Evolutionary conservation across 805 yeast genomes (phyloP), one percentile per base, ranked within the genome.

Genomic region (Sugiyamaella boreocaroliniensis): DNA sequence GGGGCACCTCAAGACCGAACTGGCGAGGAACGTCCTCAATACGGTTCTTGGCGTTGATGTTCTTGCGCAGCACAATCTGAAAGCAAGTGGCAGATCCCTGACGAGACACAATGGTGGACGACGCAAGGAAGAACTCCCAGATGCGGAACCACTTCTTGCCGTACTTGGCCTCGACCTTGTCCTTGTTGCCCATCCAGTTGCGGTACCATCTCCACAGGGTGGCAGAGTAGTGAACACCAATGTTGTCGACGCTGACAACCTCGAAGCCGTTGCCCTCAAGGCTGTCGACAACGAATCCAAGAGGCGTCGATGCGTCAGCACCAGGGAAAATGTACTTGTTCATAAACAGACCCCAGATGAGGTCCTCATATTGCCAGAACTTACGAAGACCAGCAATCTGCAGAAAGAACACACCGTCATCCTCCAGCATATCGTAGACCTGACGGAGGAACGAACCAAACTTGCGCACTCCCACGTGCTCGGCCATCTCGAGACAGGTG

Each of bases 251-350:
- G 43, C 85, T 76, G 50, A 83, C 89, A 61, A 87, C 80, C 75
- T 89, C 97, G 67, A 89, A 89, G 2, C 96, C 96, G 54, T 85
- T 81, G 41, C 81, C 83, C 74, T 89, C 97, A 67, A 89, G 79
- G 57, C 79, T 74, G 57, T 85, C 79, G 55, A 83, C 76, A 58
- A 88, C 92, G 65, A 86, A 89, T 55, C 88, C 88, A 62, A 89
- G 78, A 40, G 97, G 97, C 53, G 97, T 89, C 6, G 95, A 87
- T 47, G 96, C 96, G 73, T 89, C 97, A 49, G 96, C 96, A 72
- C 97, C 97, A 44, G 97, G 96, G 88, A 89, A 89, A 68, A 89
- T 85, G 72, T 87, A 89, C 76, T 87, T 89, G 81, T 89, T 89
- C 96, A 89, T 89, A 72, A 89, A 89, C 68, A 89, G 76, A 63